These are phyloP conservation scores for Pichia pseudocactophila DNA, from an alignment of 805 yeast genomes.

Conservation along the genomic window DNA sequence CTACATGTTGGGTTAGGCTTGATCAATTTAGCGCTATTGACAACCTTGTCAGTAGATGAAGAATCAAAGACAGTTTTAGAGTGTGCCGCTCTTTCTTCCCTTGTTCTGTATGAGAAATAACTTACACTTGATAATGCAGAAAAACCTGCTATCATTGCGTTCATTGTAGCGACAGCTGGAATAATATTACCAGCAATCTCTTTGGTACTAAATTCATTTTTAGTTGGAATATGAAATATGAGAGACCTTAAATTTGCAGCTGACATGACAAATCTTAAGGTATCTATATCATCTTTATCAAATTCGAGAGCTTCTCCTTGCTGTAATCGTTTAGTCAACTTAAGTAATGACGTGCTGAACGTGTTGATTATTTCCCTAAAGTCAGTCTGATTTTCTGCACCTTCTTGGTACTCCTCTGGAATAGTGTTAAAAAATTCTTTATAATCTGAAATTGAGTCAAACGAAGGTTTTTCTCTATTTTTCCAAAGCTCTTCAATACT, in stretches of 20 bases:
- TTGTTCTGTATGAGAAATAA: conserved; percentile 27
- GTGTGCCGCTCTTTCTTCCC: conserved; percentile 22
- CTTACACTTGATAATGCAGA: conserved; percentile 65
- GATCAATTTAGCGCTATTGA: conserved; percentile 53
- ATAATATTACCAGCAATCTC: conserved; percentile 97
- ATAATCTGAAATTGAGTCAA: neutral
- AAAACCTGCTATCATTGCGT: conserved; percentile 89
- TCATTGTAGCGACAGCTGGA: conserved; percentile 97
- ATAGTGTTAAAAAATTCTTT: neutral
- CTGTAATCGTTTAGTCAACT: conserved; percentile 41
- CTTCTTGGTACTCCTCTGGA: neutral
- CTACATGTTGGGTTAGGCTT: conserved; percentile 66
- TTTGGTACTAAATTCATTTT: conserved; percentile 79
- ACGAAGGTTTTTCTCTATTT: conserved; percentile 54
- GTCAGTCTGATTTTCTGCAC: conserved; percentile 28
- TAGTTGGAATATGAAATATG: conserved; percentile 60
- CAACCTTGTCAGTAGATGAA: conserved; percentile 48
- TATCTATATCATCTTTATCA: conserved; percentile 93
- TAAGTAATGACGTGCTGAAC: conserved; percentile 39
- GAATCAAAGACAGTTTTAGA: conserved; percentile 46
- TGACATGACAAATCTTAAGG: conserved; percentile 79
- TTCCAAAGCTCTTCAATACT: conserved; percentile 73
- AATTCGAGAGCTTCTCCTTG: conserved; percentile 45
- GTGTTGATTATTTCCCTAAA: conserved; percentile 61
- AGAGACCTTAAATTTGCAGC: conserved; percentile 71